These are phyloP conservation scores for Tetrapisispora pingtungensis DNA, from an alignment of 805 yeast genomes.

Conservation along the genomic window DNA sequence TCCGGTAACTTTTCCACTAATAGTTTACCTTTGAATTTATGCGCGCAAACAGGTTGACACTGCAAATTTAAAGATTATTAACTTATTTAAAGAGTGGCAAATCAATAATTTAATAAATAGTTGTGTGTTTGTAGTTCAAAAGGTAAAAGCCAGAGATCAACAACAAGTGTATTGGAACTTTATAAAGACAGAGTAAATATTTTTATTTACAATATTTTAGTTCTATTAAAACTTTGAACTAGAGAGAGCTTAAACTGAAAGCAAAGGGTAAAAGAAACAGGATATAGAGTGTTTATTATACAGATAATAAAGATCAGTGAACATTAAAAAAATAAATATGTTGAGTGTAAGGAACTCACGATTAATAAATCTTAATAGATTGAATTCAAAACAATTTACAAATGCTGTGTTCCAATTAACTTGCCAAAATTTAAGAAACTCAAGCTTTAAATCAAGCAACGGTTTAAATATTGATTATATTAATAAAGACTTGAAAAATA, in stretches of 20 bases:
- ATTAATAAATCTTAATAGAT: not conserved
- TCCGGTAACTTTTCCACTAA: too few relatives aligned
- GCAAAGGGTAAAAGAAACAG: not conserved
- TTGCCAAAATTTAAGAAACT: not conserved
- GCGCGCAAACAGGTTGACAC: too few relatives aligned
- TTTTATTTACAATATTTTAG: too few relatives aligned
- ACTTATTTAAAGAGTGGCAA: not conserved
- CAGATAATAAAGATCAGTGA: too few relatives aligned
- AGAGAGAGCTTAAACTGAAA: too few relatives aligned
- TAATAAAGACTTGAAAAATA: not conserved
- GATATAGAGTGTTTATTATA: too few relatives aligned
- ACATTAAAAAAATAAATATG: too few relatives aligned
- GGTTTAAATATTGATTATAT: not conserved
- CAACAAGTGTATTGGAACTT: not conserved
- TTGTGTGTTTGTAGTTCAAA: too few relatives aligned
- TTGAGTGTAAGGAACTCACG: not conserved
- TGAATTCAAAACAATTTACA: not conserved
- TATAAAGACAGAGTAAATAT: not conserved
- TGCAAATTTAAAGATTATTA: too few relatives aligned
- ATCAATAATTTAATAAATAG: too few relatives aligned
- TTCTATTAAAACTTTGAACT: too few relatives aligned
- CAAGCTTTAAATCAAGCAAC: not conserved
- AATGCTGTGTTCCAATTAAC: not conserved
- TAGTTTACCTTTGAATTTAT: too few relatives aligned
- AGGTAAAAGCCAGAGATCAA: not conserved